phyloP scores from a whole-genome alignment of 2,329 filamentous ascomycete genomes.

The Macrophomina phaseolina region DNA sequence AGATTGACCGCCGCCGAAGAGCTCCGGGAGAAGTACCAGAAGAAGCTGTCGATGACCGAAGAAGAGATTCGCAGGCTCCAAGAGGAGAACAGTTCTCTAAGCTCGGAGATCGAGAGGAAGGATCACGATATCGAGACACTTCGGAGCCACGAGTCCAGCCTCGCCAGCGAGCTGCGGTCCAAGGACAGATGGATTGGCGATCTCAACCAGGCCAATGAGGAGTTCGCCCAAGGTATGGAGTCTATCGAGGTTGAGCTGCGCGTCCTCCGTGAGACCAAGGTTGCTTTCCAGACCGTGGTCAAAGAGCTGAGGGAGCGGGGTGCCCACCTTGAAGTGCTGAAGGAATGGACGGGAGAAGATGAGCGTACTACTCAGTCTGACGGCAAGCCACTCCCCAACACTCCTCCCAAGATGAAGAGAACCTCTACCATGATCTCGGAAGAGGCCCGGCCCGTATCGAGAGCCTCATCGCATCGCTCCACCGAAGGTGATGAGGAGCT shows the following conservation, averaged over 20 bases:
- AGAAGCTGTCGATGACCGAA: slow-evolving; percentile 37
- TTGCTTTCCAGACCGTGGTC: slow-evolving; percentile 39
- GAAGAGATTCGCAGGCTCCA: slow-evolving; percentile 31
- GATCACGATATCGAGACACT: slow-evolving; percentile 36
- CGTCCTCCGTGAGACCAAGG: slow-evolving; percentile 39
- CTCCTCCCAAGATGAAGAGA: neutral
- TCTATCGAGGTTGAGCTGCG: slow-evolving; percentile 40
- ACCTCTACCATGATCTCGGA: slow-evolving; percentile 16
- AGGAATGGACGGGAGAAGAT: slow-evolving; percentile 33
- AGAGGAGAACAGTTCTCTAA: slow-evolving; percentile 30
- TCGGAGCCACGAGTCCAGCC: slow-evolving; percentile 33
- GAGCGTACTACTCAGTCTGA: neutral
- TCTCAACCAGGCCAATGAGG: slow-evolving; percentile 35
- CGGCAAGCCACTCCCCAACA: slow-evolving; percentile 14
- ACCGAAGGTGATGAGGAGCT: slow-evolving; percentile 33
- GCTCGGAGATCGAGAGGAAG: slow-evolving; percentile 38
- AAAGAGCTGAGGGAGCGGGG: slow-evolving; percentile 38
- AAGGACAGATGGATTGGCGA: slow-evolving; percentile 39
- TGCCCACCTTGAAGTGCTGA: slow-evolving; percentile 34
- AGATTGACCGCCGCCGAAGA: slow-evolving; percentile 38
- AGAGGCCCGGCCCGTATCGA: neutral
- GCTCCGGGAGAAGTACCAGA: slow-evolving; percentile 41
- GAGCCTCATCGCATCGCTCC: slow-evolving; percentile 6
- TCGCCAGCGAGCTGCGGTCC: slow-evolving; percentile 34
- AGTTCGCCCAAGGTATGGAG: slow-evolving; percentile 35